Base-by-base conservation (phyloP, 768 basidiomycete genomes). In the Tulasnella calospora region DNA sequence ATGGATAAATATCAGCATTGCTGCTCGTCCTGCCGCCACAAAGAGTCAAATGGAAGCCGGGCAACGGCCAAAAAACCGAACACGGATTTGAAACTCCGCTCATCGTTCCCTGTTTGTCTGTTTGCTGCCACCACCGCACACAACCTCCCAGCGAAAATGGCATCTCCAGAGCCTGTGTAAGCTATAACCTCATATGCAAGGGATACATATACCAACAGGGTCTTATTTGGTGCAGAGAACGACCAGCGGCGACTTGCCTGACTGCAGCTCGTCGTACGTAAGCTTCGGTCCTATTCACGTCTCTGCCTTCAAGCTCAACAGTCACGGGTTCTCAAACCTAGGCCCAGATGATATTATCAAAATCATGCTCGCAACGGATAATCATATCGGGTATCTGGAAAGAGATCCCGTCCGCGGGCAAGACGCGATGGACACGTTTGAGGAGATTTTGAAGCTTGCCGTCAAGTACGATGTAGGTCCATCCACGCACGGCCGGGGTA, bases 371-470 rank as follows among this genome's bases (percentile, higher is more conserved):
- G 96, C 96, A 8, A 98, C 96, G 0, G 96, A 98, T 85, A 97
- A 95, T 81, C 96, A 98, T 82, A 93, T 99, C 80, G 98, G 98
- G 0, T 98, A 94, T 85, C 88, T 92, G 80, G 97, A 99, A 85
- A 89, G 95, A 79, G 98, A 99, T 83, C 96, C 98, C 1, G 88
- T 98, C 61, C 89, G 98, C 40, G 96, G 97, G 0, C 92, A 94
- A 84, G 98, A 99, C 83, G 94, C 95, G 3, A 93, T 99, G 81
- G 93, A 97, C 84, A 94, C 96, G 0, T 99, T 99, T 85, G 89
- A 88, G 81, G 98, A 99, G 86, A 94, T 99, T 73, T 86, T 99
- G 27, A 91, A 98, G 83, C 85, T 99, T 9, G 97, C 95, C 2
- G 90, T 92, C 21, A 96, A 96, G 81, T 86, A 94, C 81, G 92